Evolutionary conservation across 2,329 filamentous ascomycete species (phyloP).

Genomic region (Coleophoma eucalyptorum): DNA sequence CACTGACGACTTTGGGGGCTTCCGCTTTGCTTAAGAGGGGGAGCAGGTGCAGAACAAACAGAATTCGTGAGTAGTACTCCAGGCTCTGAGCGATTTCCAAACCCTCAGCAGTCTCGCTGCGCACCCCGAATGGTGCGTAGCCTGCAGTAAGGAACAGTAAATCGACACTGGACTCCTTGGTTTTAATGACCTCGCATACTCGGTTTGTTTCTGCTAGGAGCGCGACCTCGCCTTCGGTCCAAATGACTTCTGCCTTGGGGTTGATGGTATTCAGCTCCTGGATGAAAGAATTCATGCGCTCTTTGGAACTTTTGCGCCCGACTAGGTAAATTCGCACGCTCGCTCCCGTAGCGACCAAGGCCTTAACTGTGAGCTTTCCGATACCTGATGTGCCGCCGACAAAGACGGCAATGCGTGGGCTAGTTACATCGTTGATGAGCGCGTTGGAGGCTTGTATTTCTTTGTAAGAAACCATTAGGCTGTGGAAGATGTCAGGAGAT

Average conservation of each 20-base stretch:
- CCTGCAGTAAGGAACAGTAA: constrained; percentile 40
- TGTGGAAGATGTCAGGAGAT: too few relatives aligned
- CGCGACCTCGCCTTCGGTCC: constrained; percentile 36
- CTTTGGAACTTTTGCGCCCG: constrained; percentile 31
- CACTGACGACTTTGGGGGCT: constrained; percentile 45
- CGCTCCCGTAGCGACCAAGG: constrained; percentile 33
- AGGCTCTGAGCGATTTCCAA: constrained; percentile 44
- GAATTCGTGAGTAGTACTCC: constrained; percentile 50
- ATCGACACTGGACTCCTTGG: constrained; percentile 36
- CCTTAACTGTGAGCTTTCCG: constrained; percentile 39
- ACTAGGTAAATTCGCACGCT: constrained; percentile 45
- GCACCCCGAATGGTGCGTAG: constrained; percentile 17
- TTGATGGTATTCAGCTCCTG: constrained; percentile 37
- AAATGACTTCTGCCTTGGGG: constrained; percentile 5
- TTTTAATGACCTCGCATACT: constrained; percentile 37
- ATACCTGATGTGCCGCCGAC: constrained; percentile 50
- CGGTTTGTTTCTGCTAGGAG: constrained; percentile 43
- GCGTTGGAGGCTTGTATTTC: constrained; percentile 3
- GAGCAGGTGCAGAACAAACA: constrained; percentile 50
- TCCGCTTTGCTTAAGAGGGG: constrained; percentile 44
- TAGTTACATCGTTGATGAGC: constrained; percentile 5
- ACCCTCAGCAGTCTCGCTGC: constrained; percentile 48
- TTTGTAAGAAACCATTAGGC: background rate
- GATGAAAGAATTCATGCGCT: constrained; percentile 26
- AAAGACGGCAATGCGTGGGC: constrained; percentile 34